A percentile compares a stretch with the other conserved stretches of the same genome.
Evolutionary conservation across 225 moss, liverwort and hornwort species (phyloP).

Genomic region (Sphagnum contortum): DNA sequence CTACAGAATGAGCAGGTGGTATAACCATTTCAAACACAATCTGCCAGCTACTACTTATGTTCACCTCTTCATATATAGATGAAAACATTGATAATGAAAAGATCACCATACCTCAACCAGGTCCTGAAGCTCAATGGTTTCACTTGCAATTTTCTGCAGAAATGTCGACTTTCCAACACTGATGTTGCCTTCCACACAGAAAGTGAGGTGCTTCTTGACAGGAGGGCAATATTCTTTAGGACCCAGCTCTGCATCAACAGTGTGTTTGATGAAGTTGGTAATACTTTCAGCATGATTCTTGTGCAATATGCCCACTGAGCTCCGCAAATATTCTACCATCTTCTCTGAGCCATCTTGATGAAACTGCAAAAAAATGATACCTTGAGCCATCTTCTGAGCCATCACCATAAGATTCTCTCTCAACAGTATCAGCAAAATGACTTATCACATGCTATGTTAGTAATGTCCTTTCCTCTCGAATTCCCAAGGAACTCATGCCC

Average conservation of each 20-base stretch:
- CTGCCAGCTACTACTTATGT: too few species aligned
- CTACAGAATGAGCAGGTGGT: too few species aligned
- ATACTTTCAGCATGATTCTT: slow-evolving; percentile 95
- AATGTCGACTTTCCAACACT: slow-evolving; percentile 95
- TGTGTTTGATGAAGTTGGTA: slow-evolving; percentile 67
- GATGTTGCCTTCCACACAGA: slow-evolving; percentile 96
- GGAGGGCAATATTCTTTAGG: slow-evolving; percentile 43
- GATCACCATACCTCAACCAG: slow-evolving; percentile 56
- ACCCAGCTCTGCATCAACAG: slow-evolving; percentile 68
- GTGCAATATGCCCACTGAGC: slow-evolving; percentile 78
- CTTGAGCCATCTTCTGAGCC: too few species aligned
- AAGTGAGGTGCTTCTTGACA: slow-evolving; percentile 66
- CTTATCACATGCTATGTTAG: too few species aligned
- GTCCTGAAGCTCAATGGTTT: slow-evolving; percentile 85
- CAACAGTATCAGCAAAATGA: too few species aligned
- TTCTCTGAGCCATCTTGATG: slow-evolving; percentile 69
- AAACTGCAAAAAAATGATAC: slow-evolving; percentile 47
- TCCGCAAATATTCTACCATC: slow-evolving; percentile 83
- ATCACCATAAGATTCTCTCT: too few species aligned
- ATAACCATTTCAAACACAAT: too few species aligned
- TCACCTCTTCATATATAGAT: too few species aligned
- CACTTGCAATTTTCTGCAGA: slow-evolving; percentile 84
- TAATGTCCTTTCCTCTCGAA: too few species aligned
- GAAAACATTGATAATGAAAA: too few species aligned
- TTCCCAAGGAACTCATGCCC: too few species aligned